phyloP scores from a whole-genome alignment of 2,329 filamentous ascomycete species.

The Aspergillus alliaceus region DNA sequence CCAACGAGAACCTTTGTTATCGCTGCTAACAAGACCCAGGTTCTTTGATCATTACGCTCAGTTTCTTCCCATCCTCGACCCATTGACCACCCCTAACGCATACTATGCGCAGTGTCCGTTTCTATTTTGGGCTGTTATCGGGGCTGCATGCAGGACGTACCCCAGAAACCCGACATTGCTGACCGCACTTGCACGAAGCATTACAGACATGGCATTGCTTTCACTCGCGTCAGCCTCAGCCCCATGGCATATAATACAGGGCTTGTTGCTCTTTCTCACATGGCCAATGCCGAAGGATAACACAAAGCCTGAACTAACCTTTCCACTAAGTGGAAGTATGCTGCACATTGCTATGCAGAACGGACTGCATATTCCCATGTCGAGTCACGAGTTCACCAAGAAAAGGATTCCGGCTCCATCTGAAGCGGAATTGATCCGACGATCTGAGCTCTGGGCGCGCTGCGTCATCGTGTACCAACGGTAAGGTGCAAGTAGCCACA shows the following conservation, averaged over 20 bases:
- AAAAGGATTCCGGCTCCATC: constrained; percentile 30
- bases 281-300: constrained; percentile 43
- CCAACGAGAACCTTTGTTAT: not conserved
- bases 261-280: constrained; percentile 37
- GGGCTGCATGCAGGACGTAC: constrained; percentile 39
- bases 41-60: constrained; percentile 40
- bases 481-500: constrained; percentile 22
- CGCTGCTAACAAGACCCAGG: constrained; percentile 18
- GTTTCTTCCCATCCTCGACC: constrained; percentile 41
- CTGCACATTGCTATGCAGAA: constrained; percentile 47
- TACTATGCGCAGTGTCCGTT: constrained; percentile 77
- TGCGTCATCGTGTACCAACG: constrained; percentile 42
- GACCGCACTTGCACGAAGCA: constrained; percentile 32
- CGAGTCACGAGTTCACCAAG: constrained; percentile 43
- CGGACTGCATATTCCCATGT: constrained; percentile 43
- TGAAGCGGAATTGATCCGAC: constrained; percentile 36
- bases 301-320: constrained; percentile 34
- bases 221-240: constrained; percentile 29
- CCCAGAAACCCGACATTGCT: constrained; percentile 40
- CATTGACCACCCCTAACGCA: constrained; percentile 63
- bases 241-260: constrained; percentile 38
- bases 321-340: constrained; percentile 37
- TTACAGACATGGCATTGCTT: constrained; percentile 39
- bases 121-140: constrained; percentile 74
- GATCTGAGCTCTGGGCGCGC: constrained; percentile 43